phyloP scores from a whole-genome alignment of 2,329 filamentous ascomycete genomes.

The Pseudocercospora musae region DNA sequence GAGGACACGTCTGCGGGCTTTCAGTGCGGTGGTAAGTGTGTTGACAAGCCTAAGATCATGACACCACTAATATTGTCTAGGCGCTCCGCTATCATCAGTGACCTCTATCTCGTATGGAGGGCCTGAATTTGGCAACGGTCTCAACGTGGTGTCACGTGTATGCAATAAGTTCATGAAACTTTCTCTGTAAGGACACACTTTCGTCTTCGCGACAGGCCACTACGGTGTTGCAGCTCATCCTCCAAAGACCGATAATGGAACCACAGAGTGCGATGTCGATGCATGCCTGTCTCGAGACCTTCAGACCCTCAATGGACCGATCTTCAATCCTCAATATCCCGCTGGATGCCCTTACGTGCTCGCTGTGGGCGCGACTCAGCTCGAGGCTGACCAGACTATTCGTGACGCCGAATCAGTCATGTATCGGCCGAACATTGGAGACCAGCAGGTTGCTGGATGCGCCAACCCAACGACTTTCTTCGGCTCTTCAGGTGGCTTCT shows the following conservation, averaged over 20 bases:
- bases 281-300: slow-evolving; percentile 6
- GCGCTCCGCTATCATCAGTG: slow-evolving; percentile 39
- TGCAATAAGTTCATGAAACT: slow-evolving; percentile 56
- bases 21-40: neutral
- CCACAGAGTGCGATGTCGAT: slow-evolving; percentile 22
- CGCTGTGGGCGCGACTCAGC: slow-evolving; percentile 50
- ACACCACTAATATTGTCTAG: neutral
- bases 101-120: slow-evolving; percentile 42
- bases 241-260: slow-evolving; percentile 40
- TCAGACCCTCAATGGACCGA: slow-evolving; percentile 18
- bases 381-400: slow-evolving; percentile 10
- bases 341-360: slow-evolving; percentile 50
- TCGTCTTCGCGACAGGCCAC: slow-evolving; percentile 51
- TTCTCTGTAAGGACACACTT: slow-evolving; percentile 50
- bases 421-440: slow-evolving; percentile 4
- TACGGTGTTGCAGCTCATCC: slow-evolving; percentile 27
- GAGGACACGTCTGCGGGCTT: neutral
- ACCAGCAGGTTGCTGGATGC: neutral
- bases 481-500: slow-evolving; percentile 46
- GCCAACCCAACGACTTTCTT: slow-evolving; percentile 1
- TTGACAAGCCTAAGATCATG: neutral
- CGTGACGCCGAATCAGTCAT: slow-evolving; percentile 29
- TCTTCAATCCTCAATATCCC: slow-evolving; percentile 49
- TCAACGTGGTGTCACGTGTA: slow-evolving; percentile 49
- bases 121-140: slow-evolving; percentile 44